Conservation (phyloP, 2,329 filamentous ascomycete species). For the Amesomyces nigricolor region DNA sequence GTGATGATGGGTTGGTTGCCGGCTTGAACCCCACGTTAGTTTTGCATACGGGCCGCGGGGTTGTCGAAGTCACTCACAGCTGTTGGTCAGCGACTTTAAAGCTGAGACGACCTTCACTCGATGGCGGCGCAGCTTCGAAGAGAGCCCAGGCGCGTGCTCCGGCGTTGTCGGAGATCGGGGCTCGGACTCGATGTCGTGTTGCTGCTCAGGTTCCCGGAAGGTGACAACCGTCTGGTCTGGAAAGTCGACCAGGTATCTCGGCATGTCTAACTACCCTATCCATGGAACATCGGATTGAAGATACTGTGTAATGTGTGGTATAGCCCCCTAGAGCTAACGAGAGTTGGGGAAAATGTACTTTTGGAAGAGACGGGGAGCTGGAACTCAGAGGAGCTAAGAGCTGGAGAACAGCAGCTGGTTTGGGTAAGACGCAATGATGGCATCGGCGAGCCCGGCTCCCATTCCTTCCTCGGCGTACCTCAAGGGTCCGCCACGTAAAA, state of each 20-base stretch:
- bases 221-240: conserved; percentile 15
- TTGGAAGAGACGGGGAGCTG: background rate
- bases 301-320: conserved; percentile 7
- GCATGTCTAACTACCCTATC: conserved; percentile 25
- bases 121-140: conserved; percentile 36
- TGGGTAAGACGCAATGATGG: too few species aligned
- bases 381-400: background rate
- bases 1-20: conserved; percentile 20
- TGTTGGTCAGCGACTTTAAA: conserved; percentile 39
- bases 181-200: conserved; percentile 1
- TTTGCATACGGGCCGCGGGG: background rate
- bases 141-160: conserved; percentile 23
- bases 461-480: too few species aligned
- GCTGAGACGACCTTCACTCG: conserved; percentile 40
- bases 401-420: background rate
- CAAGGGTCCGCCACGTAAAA: too few species aligned
- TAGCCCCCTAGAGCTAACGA: conserved; percentile 15
- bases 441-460: too few species aligned
- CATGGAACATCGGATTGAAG: conserved; percentile 15
- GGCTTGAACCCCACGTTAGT: background rate
- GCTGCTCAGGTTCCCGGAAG: conserved; percentile 4
- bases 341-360: conserved; percentile 9
- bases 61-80: conserved; percentile 24
- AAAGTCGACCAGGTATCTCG: conserved; percentile 23
- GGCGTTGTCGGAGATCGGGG: conserved; percentile 5